phyloP scores from a whole-genome alignment of 768 basidiomycete species.

The Xanthoconium stramineum region DNA sequence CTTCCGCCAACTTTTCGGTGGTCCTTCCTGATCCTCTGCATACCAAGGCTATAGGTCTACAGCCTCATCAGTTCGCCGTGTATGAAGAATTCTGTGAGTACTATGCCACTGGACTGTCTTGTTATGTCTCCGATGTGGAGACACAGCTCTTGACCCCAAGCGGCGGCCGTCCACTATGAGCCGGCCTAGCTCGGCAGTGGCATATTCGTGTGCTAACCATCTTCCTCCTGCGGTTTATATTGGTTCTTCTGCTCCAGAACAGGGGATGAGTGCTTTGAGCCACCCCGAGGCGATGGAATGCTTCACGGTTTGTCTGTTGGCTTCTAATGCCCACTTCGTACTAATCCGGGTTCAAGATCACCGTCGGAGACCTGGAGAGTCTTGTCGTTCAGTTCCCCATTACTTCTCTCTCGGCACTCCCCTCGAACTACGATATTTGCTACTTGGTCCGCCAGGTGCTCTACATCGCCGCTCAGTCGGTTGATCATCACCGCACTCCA shows the following conservation, averaged over 20 bases:
- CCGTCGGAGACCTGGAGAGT: conserved; percentile 71
- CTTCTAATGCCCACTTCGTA: not conserved
- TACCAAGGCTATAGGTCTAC: conserved; percentile 78
- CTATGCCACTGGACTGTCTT: not conserved
- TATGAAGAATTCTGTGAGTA: conserved; percentile 91
- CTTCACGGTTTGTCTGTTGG: conserved; percentile 56
- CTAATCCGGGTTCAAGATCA: conserved; percentile 18
- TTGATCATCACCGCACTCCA: conserved; percentile 81
- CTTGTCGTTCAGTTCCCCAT: conserved; percentile 72
- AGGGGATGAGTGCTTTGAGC: conserved; percentile 44
- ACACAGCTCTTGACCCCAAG: conserved; percentile 52
- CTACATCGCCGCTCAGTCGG: conserved; percentile 72
- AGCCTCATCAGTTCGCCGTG: conserved; percentile 77
- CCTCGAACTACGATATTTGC: conserved; percentile 83
- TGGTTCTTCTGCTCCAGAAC: conserved; percentile 64
- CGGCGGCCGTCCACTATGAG: conserved; percentile 50
- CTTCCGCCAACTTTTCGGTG: conserved; percentile 63
- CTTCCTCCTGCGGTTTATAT: conserved; percentile 46
- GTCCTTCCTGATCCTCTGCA: conserved; percentile 86
- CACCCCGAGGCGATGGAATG: conserved; percentile 89
- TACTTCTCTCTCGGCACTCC: conserved; percentile 65
- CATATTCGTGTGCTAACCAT: conserved; percentile 53
- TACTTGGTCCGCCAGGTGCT: conserved; percentile 82
- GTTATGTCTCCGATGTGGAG: conserved; percentile 12
- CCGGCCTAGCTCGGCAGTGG: conserved; percentile 67